Conservation (phyloP, 306 rosid species). For the Cicer yamashitae region DNA sequence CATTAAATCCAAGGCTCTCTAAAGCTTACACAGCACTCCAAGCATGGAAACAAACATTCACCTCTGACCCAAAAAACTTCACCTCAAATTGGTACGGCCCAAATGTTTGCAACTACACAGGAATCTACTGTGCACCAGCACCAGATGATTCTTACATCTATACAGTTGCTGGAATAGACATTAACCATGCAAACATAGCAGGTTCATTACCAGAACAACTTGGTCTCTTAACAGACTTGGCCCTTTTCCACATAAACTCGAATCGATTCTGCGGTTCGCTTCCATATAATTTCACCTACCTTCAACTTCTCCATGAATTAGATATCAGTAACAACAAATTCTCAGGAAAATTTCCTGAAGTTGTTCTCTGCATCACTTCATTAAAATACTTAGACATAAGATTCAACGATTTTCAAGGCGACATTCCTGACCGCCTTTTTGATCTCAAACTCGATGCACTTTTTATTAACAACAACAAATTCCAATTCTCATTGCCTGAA, state of each 20-base stretch:
- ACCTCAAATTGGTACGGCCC: conserved; percentile 78
- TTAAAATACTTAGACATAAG: conserved; percentile 73
- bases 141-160: conserved; percentile 59
- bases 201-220: conserved; percentile 79
- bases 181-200: conserved; percentile 70
- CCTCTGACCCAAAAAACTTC: conserved; percentile 71
- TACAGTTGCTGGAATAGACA: conserved; percentile 90
- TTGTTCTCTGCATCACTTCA: conserved; percentile 53
- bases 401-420: conserved; percentile 67
- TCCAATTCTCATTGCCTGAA: conserved; percentile 59
- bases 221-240: conserved; percentile 70
- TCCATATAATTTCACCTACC: conserved; percentile 53
- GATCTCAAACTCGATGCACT: conserved; percentile 75
- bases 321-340: conserved; percentile 80
- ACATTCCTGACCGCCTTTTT: conserved; percentile 62
- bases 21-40: conserved; percentile 82
- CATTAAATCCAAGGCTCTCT: conserved; percentile 64
- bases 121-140: conserved; percentile 78
- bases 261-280: conserved; percentile 74
- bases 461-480: conserved; percentile 77
- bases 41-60: conserved; percentile 77
- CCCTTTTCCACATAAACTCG: conserved; percentile 84
- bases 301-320: conserved; percentile 64
- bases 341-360: conserved; percentile 69
- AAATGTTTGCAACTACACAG: conserved; percentile 82